Percentiles rank a stretch among this genome's conserved stretches.
phyloP scores from a whole-genome alignment of 441 rosid species.

The Populus tomentosa region DNA sequence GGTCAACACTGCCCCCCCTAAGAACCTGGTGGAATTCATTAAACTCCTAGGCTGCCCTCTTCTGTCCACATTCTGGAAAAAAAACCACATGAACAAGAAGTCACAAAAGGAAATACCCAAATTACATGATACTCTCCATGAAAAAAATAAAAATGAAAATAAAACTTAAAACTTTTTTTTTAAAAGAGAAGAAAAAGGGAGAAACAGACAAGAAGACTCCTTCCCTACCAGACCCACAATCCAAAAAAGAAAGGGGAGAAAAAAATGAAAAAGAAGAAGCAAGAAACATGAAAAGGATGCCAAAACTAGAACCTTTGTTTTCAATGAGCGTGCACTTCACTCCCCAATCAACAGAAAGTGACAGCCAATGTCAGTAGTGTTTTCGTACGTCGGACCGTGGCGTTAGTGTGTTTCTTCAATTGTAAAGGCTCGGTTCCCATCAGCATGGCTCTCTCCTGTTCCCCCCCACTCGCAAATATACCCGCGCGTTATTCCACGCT shows the following conservation, averaged over 20 bases:
- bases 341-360: conserved; percentile 48
- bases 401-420: conserved; percentile 19
- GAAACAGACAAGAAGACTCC: conserved; percentile 37
- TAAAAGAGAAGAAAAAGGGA: not conserved
- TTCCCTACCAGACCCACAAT: conserved; percentile 34
- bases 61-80: conserved; percentile 35
- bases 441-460: conserved; percentile 18
- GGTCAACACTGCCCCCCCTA: conserved; percentile 40
- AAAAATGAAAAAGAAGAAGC: not conserved
- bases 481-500: conserved; percentile 21
- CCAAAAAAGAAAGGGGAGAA: conserved; percentile 9
- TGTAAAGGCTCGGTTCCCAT: conserved; percentile 40
- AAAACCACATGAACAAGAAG: conserved; percentile 37
- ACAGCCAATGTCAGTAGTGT: conserved; percentile 41
- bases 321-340: conserved; percentile 34
- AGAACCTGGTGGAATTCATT: conserved; percentile 22
- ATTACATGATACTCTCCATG: not conserved
- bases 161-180: not conserved
- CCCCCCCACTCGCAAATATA: conserved; percentile 29
- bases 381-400: conserved; percentile 59
- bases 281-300: conserved; percentile 40
- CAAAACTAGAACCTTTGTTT: conserved; percentile 30
- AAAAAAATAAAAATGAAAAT: not conserved
- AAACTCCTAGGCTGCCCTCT: conserved; percentile 51
- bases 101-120: conserved; percentile 39